phyloP scores from a whole-genome alignment of 1,139 yeast genomes.

The Geotrichum restrictum region DNA sequence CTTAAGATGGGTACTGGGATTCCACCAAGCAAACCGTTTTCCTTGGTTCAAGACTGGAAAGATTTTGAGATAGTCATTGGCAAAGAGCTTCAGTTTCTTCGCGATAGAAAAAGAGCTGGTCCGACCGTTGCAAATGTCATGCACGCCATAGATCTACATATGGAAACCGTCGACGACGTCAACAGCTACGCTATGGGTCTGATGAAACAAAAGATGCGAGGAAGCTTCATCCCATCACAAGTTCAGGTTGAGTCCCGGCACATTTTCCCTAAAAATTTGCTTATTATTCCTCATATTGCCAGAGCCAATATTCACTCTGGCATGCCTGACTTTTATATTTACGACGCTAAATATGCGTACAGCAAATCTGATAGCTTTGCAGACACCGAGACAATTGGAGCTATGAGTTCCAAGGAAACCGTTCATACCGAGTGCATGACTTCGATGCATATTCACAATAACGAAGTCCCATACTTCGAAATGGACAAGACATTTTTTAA shows the following conservation, averaged over 20 bases:
- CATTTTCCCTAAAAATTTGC: conserved; percentile 5
- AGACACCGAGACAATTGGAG: neutral
- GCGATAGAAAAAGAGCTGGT: neutral
- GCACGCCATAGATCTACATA: conserved; percentile 6
- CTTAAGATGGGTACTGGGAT: neutral
- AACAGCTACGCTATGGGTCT: neutral
- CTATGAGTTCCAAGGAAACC: neutral
- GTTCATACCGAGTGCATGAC: conserved; percentile 15
- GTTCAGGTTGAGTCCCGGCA: neutral
- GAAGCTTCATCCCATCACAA: conserved; percentile 15
- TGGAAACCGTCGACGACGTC: conserved; percentile 10
- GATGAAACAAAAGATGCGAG: conserved; percentile 1
- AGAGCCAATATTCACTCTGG: conserved; percentile 11
- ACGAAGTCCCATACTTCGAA: conserved; percentile 15
- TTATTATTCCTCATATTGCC: conserved; percentile 1
- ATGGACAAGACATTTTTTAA: conserved; percentile 5
- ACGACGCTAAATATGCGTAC: conserved; percentile 4
- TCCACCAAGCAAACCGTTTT: conserved; percentile 13
- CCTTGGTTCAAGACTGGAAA: conserved; percentile 2
- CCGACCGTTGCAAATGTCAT: neutral
- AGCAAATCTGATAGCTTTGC: conserved; percentile 1
- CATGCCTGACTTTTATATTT: conserved; percentile 16
- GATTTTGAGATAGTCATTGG: conserved; percentile 7
- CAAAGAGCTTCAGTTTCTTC: conserved; percentile 12
- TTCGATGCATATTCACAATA: conserved; percentile 12